Evolutionary conservation across 306 rosid genomes (phyloP), one percentile per base, ranked within the genome.

Genomic region (Parietaria judaica): DNA sequence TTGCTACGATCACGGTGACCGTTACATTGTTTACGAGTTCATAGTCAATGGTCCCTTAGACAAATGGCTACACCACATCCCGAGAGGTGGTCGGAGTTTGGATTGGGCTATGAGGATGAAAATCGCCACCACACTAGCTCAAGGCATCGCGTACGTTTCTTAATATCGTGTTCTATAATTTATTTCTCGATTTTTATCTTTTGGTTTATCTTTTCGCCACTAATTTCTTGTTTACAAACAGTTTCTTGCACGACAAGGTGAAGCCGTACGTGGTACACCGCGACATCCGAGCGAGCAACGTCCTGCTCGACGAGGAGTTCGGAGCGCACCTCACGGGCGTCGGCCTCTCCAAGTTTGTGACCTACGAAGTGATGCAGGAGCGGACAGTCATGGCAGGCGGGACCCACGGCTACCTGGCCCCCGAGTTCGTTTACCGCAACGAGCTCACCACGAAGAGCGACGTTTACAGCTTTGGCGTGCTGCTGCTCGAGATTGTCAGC

Each of bases 321-420:
- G 99, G 95, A 55, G 97, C 97, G 1, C 99, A 78, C 71, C 85
- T 92, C 14, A 92, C 88, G 87, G 97, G 99, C 16, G 95, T 86
- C 57, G 99, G 97, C 45, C 86, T 92, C 14, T 88, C 99, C 49
- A 92, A 92, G 66, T 82, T 92, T 56, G 96, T 92, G 57, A 90
- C 95, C 11, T 92, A 86, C 12, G 99, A 92, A 79, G 99, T 69
- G 9, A 92, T 92, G 86, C 95, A 86, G 2, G 97, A 92, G 74
- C 83, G 99, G 76, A 88, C 95, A 13, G 88, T 92, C 56, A 92
- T 92, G 94, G 97, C 97, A 12, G 99, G 99, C 11, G 99, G 99
- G 66, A 92, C 99, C 13, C 79, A 88, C 1, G 95, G 97, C 56
- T 92, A 92, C 74, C 99, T 88, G 45, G 99, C 99, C 45, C 99